Evolutionary conservation across 2,329 filamentous ascomycete species (phyloP).

Genomic region (Epichloe typhina): DNA sequence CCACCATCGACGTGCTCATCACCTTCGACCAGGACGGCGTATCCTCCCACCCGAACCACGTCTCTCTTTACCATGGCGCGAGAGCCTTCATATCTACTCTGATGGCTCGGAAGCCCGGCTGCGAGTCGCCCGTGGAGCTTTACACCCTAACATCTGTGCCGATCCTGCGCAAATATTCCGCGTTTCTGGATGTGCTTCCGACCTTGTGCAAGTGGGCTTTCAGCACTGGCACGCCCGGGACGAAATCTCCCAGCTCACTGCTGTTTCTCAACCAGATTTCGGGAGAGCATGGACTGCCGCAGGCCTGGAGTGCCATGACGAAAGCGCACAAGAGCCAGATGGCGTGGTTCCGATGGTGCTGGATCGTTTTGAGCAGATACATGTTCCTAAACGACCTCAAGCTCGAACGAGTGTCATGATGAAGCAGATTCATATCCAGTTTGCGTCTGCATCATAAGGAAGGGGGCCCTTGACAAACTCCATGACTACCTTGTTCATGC

Average conservation of each 20-base stretch:
- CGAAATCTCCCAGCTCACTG: slow-evolving; percentile 27
- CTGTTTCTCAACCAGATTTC: slow-evolving; percentile 62
- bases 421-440: background rate
- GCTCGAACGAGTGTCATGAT: slow-evolving; percentile 27
- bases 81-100: slow-evolving; percentile 56
- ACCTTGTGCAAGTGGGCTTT: slow-evolving; percentile 44
- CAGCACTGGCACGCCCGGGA: slow-evolving; percentile 31
- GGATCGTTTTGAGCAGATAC: slow-evolving; percentile 82
- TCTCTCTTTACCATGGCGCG: slow-evolving; percentile 74
- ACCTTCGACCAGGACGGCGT: slow-evolving; percentile 81
- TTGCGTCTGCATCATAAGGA: too few species aligned
- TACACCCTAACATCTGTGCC: slow-evolving; percentile 71
- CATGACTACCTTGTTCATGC: too few species aligned
- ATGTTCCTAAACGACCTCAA: slow-evolving; percentile 89
- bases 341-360: slow-evolving; percentile 96
- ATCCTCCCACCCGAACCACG: slow-evolving; percentile 86
- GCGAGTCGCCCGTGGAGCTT: slow-evolving; percentile 61
- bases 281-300: slow-evolving; percentile 34
- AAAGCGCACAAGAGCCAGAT: slow-evolving; percentile 88
- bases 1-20: slow-evolving; percentile 65
- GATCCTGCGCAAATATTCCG: slow-evolving; percentile 68
- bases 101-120: slow-evolving; percentile 49
- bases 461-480: too few species aligned
- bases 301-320: slow-evolving; percentile 78
- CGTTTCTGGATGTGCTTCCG: slow-evolving; percentile 59